Base-by-base conservation (phyloP, 192 early-diverging fungal genomes). In the Pilaira anomala region DNA sequence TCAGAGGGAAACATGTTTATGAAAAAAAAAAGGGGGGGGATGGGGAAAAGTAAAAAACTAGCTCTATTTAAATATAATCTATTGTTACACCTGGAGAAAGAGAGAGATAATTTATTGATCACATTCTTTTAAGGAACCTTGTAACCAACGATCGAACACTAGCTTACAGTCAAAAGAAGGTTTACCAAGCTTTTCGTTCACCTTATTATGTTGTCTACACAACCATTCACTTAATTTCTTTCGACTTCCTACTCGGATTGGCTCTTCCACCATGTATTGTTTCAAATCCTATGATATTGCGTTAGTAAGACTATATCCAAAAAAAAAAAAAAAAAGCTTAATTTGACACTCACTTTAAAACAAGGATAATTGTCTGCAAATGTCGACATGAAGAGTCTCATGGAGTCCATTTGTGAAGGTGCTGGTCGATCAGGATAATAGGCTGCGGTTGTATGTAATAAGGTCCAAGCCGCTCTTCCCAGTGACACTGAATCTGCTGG, bases 391-490 rank as follows among this genome's bases (percentile, higher is more conserved):
- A 98, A 81, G 0, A 75, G 70, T 63, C 73, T 71, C 93, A 97
- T 96, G 61, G 78, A 83, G 13, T 76, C 65, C 74, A 91, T 88
- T 71, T 99, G 87, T 44, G 75, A 65, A 1, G 60, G 40, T 2
- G 87, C 82, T 0, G 97, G 92, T 16, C 68, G 74, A 24, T 91
- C 85, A 0, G 97, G 95, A 68, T 98, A 98, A 77, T 98, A 96
- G 0, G 95, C 94, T 3, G 94, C 93, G 87, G 96, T 95, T 0
- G 95, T 95, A 73, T 98, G 97, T 51, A 99, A 78, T 58, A 97
- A 93, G 3, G 95, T 97, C 97, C 97, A 99, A 0, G 93, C 94
- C n/a, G 92, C 82, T 3, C 81, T 76, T 22, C 97, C 97, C 16
- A 99, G 87, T 24, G 79, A 76, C 54, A 83, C 76, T 3, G 85